These are phyloP conservation scores for Vaccinium macrocarpon DNA, from an alignment of 148 eudicot species.

Conservation along the genomic window DNA sequence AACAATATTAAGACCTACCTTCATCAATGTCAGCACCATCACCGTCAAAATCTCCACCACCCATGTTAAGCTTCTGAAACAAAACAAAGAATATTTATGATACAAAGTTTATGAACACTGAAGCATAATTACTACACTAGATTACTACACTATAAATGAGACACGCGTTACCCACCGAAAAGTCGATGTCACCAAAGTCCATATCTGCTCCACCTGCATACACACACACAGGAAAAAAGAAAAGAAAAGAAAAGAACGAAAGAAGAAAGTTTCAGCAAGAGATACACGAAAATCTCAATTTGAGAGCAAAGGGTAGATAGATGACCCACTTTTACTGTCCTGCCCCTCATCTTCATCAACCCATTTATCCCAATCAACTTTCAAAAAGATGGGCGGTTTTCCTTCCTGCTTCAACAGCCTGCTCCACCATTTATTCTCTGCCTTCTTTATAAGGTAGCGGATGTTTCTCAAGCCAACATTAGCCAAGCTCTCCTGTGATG, in stretches of 20 bases:
- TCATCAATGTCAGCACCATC: slow-evolving; percentile 39
- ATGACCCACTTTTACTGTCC: slow-evolving; percentile 29
- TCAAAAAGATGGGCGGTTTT: slow-evolving; percentile 59
- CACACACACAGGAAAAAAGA: not conserved
- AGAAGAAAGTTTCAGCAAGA: not conserved
- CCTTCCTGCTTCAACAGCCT: slow-evolving; percentile 66
- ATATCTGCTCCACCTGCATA: slow-evolving; percentile 32
- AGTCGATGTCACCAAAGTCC: slow-evolving; percentile 58
- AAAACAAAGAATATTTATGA: not conserved
- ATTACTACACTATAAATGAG: not conserved
- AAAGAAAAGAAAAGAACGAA: not conserved
- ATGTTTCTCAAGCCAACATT: slow-evolving; percentile 56
- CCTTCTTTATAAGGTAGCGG: slow-evolving; percentile 54
- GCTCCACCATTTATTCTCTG: slow-evolving; percentile 78
- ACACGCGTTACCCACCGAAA: slow-evolving; percentile 48
- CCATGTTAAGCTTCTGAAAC: slow-evolving; percentile 63
- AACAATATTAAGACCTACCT: slow-evolving; percentile 23
- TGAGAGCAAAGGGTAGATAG: not conserved
- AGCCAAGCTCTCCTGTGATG: slow-evolving; percentile 37
- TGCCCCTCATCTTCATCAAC: slow-evolving; percentile 86
- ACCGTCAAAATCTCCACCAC: slow-evolving; percentile 51
- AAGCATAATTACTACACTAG: not conserved
- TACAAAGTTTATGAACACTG: not conserved
- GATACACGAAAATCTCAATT: not conserved
- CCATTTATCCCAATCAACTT: slow-evolving; percentile 92